These are phyloP conservation scores for Rhizopus stolonifer DNA, from an alignment of 371 early-diverging fungal genomes.

Conservation along the genomic window DNA sequence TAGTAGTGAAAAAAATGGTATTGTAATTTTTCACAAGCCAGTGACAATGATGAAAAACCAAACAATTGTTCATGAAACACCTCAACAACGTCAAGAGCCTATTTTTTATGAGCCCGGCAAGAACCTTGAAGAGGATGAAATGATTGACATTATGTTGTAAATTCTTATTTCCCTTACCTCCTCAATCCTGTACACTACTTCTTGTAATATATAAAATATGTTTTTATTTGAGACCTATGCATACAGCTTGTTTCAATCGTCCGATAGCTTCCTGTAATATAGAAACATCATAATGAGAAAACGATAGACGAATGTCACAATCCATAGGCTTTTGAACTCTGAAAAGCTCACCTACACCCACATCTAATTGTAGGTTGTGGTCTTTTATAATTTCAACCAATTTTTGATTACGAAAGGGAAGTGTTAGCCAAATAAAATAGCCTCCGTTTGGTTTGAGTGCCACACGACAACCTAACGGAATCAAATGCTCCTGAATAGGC, in stretches of 20 bases:
- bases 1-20: constrained; percentile 10
- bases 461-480: constrained; percentile 34
- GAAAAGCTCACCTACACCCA: constrained; percentile 33
- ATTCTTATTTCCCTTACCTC: no score
- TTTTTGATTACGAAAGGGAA: constrained; percentile 27
- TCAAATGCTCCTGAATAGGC: constrained; percentile 23
- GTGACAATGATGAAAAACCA: constrained; percentile 30
- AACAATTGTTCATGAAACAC: constrained; percentile 25
- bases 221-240: constrained; percentile 2
- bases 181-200: no score
- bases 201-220: neutral
- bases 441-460: constrained; percentile 32
- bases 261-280: constrained; percentile 16
- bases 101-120: neutral
- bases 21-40: constrained; percentile 25
- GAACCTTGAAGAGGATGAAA: constrained; percentile 21
- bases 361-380: constrained; percentile 17
- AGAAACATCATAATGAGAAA: constrained; percentile 23
- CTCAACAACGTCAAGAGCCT: neutral
- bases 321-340: constrained; percentile 11
- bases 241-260: constrained; percentile 20
- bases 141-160: constrained; percentile 40
- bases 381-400: constrained; percentile 18
- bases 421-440: constrained; percentile 44
- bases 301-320: constrained; percentile 21